phyloP scores from a whole-genome alignment of 306 rosid species.

The Prunus mume region DNA sequence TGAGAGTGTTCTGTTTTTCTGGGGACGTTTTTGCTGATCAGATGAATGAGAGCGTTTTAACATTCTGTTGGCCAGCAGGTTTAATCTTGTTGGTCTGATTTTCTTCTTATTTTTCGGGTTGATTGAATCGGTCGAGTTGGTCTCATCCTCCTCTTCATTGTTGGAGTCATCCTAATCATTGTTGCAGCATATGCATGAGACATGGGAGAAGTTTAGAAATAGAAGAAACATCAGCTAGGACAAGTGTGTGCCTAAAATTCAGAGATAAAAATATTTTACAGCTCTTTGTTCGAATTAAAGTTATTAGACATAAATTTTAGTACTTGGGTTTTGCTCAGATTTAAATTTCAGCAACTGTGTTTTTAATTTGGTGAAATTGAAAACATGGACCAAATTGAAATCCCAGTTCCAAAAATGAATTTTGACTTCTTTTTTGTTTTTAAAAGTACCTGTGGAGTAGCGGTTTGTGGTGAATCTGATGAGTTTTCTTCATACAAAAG shows the following conservation, averaged over 20 bases:
- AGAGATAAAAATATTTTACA: not conserved
- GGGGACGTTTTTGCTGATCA: conserved; percentile 29
- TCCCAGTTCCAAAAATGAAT: not conserved
- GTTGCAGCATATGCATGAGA: too few species aligned
- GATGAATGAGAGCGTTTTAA: conserved; percentile 37
- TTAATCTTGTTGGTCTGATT: conserved; percentile 22
- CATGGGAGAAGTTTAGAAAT: not conserved
- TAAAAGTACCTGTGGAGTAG: conserved; percentile 38
- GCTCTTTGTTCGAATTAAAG: not conserved
- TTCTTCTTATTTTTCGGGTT: not conserved
- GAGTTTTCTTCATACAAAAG: conserved; percentile 24
- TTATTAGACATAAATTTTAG: too few species aligned
- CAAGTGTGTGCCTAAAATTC: not conserved
- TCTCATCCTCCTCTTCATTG: conserved; percentile 20
- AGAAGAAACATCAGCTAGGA: not conserved
- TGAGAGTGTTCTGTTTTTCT: conserved; percentile 20
- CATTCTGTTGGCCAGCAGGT: conserved; percentile 1
- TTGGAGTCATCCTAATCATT: conserved; percentile 33
- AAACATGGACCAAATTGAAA: not conserved
- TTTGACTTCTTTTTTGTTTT: not conserved
- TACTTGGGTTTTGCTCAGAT: not conserved
- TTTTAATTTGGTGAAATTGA: not conserved
- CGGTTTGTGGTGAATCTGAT: conserved; percentile 33
- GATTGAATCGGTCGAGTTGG: not conserved
- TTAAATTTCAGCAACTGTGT: not conserved